Percentiles rank a stretch among this genome's conserved stretches.
These are phyloP conservation scores for Panus rudis DNA, from an alignment of 768 basidiomycete species.

Conservation along the genomic window DNA sequence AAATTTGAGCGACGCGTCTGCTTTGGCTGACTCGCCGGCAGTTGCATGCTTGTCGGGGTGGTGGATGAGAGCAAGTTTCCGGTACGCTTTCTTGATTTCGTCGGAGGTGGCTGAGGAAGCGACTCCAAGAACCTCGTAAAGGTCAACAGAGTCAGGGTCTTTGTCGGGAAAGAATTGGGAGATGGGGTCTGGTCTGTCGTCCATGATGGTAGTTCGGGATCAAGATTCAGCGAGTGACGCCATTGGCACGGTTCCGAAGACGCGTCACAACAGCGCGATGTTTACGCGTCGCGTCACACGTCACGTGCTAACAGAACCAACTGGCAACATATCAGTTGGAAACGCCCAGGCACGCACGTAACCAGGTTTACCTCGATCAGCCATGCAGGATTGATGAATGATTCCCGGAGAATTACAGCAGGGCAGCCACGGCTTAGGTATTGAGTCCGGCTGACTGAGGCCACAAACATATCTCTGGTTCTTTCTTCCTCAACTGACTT, in stretches of 20 bases:
- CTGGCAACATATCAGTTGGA: too few relatives aligned
- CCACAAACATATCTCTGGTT: too few relatives aligned
- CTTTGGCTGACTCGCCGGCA: conserved; percentile 51
- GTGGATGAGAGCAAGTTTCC: conserved; percentile 68
- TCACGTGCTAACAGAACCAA: neutral
- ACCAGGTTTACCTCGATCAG: neutral
- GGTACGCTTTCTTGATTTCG: conserved; percentile 79
- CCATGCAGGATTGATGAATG: neutral
- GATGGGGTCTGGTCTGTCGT: conserved; percentile 60
- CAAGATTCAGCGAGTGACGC: too few relatives aligned
- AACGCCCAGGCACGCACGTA: too few relatives aligned
- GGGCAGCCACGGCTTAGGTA: neutral
- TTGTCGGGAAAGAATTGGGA: conserved; percentile 66
- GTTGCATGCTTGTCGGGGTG: conserved; percentile 89
- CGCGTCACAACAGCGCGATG: too few relatives aligned
- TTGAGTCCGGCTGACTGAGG: too few relatives aligned
- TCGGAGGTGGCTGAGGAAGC: conserved; percentile 46
- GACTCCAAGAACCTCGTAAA: conserved; percentile 70
- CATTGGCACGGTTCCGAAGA: too few relatives aligned
- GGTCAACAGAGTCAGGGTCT: conserved; percentile 54
- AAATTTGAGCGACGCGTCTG: conserved; percentile 70
- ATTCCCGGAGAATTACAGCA: neutral
- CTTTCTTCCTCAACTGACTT: too few relatives aligned
- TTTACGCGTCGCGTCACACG: neutral
- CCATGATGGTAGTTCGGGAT: conserved; percentile 47